Evolutionary conservation across 306 rosid species (phyloP).

Genomic region (Adenanthera pavonina): DNA sequence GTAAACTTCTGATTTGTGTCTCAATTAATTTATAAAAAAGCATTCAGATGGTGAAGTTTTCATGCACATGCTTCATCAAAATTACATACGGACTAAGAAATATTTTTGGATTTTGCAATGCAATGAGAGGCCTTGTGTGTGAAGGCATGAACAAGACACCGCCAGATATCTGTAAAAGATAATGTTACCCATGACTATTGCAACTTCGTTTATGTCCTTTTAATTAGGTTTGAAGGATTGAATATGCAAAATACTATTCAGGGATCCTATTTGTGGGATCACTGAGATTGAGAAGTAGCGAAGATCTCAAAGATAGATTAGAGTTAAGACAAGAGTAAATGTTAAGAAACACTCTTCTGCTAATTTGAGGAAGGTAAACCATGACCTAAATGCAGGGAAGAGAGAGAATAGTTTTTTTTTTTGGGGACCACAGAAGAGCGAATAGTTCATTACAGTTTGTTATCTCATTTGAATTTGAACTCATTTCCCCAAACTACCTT

Average conservation of each 20-base stretch:
- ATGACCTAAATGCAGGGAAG: background rate
- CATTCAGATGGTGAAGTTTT: background rate
- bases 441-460: too few relatives aligned
- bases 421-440: too few relatives aligned
- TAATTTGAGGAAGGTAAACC: background rate
- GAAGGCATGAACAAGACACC: background rate
- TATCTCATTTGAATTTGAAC: background rate
- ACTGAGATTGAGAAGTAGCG: background rate
- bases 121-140: background rate
- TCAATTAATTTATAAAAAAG: background rate
- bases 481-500: background rate
- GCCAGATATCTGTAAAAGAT: background rate
- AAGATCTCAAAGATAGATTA: background rate
- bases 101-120: background rate
- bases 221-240: conserved; percentile 7
- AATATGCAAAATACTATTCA: background rate
- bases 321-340: background rate
- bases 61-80: background rate
- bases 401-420: too few relatives aligned
- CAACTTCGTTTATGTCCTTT: conserved; percentile 14
- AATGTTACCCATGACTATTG: background rate
- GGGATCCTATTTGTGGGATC: background rate
- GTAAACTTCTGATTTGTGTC: background rate
- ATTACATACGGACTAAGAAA: background rate
- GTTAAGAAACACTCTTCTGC: background rate